Evolutionary conservation across 805 yeast genomes (phyloP), one percentile per base, ranked within the genome.

Genomic region (Komagataella ulmi): DNA sequence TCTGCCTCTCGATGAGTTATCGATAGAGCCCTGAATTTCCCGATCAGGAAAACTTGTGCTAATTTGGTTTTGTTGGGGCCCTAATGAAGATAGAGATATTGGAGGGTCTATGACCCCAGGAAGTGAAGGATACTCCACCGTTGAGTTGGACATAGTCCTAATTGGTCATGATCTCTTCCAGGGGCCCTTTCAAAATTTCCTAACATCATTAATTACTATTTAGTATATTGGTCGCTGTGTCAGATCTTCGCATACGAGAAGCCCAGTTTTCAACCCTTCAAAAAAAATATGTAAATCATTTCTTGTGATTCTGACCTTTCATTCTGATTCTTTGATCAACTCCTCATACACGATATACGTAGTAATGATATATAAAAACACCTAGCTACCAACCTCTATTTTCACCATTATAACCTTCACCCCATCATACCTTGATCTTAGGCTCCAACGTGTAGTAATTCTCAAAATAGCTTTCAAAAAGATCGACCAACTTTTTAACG

Each of bases 381-480:
- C 6, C 23, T 21, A 21, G 23, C 23, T 21, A 21, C 5, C 23
- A 21, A 4, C 23, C 5, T 21, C 23, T 21, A 21, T 4, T 21
- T 23, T 54, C 54, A 12, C 54, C 46, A 18, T 18, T 18, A 18
- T 18, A 18, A 18, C 18, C 18, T 18, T 18, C 18, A 18, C 18
- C 18, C 18, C 18, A 18, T 18, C 18, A 18, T 46, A 76, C 72
- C n/a, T 70, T 47, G 48, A 77, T 71, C 23, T 64, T 67, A 18
- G 69, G 57, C 58, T 76, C 80, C 44, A 76, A 54, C 2, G 58
- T 54, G 43, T 61, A 61, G 49, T 61, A 80, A 49, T 69, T 59
- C 55, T 71, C 76, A 62, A 79, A 88, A 63, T 76, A 90, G 19
- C 79, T 72, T 55, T 69, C 72, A 63, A 85, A 88, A 54, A 90